Evolutionary conservation across 306 rosid genomes (phyloP), one percentile per base, ranked within the genome.

Genomic region (Fragaria iinumae): DNA sequence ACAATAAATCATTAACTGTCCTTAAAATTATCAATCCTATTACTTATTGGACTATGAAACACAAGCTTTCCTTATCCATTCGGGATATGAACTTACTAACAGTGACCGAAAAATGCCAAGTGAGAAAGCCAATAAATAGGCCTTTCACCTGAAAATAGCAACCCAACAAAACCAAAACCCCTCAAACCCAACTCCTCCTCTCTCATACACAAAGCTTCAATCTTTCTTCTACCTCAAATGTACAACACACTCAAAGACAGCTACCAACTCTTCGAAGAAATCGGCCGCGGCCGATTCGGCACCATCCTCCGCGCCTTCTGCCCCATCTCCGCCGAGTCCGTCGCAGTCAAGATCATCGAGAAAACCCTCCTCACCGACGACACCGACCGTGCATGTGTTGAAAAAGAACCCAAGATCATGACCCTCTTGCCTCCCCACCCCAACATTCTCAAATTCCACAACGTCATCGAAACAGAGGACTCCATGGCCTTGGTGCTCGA

Each of bases 221-320:
- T 55, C 29, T 55, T 55, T 16, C 68, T 55, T 39, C 44, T 49
- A 34, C 44, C 57, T 5, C 57, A 59, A 72, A 93, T 94, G 97
- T 79, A 85, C 34, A 85, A 85, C 68, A 83, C 83, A 38, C 72
- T 84, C 62, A 81, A 74, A 50, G 74, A 69, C 13, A 73, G 84
- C 14, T 93, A 89, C 89, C 81, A 87, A 76, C 44, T 84, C 39
- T 45, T 82, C 14, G 88, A 93, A 34, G 96, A 91, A 71, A 84
- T 93, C 41, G 98, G 98, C 6, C 88, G 94, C 1, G 98, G 96
- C 4, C 73, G 85, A 8, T 90, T 93, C 82, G 96, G 91, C 73
- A 89, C 82, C 32, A 87, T 93, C 11, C 79, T 75, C 56, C 91
- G 93, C 10, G 91, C 91, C 56, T 84, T 81, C 66, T 67, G 90